phyloP scores from a whole-genome alignment of 306 rosid species.

The Glycine tomentella region DNA sequence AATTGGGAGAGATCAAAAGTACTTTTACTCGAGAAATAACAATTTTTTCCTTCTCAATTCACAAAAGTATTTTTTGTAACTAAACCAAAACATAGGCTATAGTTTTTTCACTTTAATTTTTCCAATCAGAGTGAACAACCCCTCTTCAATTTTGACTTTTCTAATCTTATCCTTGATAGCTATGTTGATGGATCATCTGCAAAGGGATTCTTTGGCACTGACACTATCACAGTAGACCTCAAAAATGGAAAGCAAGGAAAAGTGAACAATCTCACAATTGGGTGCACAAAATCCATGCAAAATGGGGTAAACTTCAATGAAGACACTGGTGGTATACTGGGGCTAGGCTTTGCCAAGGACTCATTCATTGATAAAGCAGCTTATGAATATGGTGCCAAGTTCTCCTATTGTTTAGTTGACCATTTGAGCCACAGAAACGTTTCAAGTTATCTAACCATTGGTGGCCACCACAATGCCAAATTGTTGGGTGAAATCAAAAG shows the following conservation, averaged over 20 bases:
- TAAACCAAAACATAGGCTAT: too few relatives aligned
- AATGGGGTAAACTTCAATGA: slow-evolving; percentile 40
- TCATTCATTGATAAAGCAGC: slow-evolving; percentile 60
- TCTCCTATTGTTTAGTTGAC: slow-evolving; percentile 86
- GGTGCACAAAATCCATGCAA: slow-evolving; percentile 63
- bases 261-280: slow-evolving; percentile 56
- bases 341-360: slow-evolving; percentile 57
- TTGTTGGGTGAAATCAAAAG: slow-evolving; percentile 6
- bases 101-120: not conserved
- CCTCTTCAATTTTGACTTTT: too few relatives aligned
- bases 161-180: slow-evolving; percentile 49
- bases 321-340: slow-evolving; percentile 70
- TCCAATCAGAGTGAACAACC: not conserved
- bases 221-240: slow-evolving; percentile 60
- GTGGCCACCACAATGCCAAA: slow-evolving; percentile 53
- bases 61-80: too few relatives aligned
- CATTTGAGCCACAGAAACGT: slow-evolving; percentile 61
- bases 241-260: slow-evolving; percentile 53
- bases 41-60: too few relatives aligned
- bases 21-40: too few relatives aligned
- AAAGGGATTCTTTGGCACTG: slow-evolving; percentile 71
- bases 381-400: slow-evolving; percentile 54
- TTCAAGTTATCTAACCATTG: slow-evolving; percentile 64
- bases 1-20: too few relatives aligned
- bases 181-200: slow-evolving; percentile 68